Evolutionary conservation across 2,329 filamentous ascomycete genomes (phyloP).

Genomic region (Volutella citrinella): DNA sequence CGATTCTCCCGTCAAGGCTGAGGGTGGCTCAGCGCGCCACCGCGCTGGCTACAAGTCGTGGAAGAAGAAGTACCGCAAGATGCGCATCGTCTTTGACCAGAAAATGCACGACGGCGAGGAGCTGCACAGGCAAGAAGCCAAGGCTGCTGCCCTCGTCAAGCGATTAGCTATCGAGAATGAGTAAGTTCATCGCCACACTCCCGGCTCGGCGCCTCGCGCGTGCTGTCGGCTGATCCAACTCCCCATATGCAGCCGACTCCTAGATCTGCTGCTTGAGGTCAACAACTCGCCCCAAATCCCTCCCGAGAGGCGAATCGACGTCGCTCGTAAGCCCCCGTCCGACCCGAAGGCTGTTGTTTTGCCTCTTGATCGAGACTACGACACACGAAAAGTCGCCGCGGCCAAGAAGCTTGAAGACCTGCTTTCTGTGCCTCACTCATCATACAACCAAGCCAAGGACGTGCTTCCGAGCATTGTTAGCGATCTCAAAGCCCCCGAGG

Average conservation of each 20-base stretch:
- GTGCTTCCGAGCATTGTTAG: constrained; percentile 57
- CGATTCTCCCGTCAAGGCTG: constrained; percentile 38
- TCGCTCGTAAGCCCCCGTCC: constrained; percentile 50
- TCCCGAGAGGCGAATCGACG: constrained; percentile 69
- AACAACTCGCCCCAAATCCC: constrained; percentile 82
- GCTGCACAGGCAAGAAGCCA: constrained; percentile 77
- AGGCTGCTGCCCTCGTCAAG: constrained; percentile 76
- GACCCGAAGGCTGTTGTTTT: constrained; percentile 34
- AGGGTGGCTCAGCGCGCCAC: constrained; percentile 41
- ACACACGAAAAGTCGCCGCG: constrained; percentile 39
- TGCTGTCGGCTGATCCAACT: constrained; percentile 18
- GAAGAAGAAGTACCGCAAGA: constrained; percentile 96
- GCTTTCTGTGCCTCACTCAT: constrained; percentile 49
- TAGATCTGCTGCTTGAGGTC: constrained; percentile 85
- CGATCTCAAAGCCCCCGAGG: constrained; percentile 48
- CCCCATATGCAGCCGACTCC: constrained; percentile 62
- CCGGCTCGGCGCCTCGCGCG: constrained; percentile 4
- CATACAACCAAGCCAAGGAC: constrained; percentile 54
- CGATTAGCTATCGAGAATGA: constrained; percentile 89
- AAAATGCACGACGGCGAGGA: constrained; percentile 79
- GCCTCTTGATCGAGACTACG: constrained; percentile 30
- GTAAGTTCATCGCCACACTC: constrained; percentile 49
- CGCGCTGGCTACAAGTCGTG: constrained; percentile 62
- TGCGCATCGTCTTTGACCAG: constrained; percentile 75
- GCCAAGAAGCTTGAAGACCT: constrained; percentile 50